phyloP scores from a whole-genome alignment of 306 rosid genomes.

The Prosopis cineraria region DNA sequence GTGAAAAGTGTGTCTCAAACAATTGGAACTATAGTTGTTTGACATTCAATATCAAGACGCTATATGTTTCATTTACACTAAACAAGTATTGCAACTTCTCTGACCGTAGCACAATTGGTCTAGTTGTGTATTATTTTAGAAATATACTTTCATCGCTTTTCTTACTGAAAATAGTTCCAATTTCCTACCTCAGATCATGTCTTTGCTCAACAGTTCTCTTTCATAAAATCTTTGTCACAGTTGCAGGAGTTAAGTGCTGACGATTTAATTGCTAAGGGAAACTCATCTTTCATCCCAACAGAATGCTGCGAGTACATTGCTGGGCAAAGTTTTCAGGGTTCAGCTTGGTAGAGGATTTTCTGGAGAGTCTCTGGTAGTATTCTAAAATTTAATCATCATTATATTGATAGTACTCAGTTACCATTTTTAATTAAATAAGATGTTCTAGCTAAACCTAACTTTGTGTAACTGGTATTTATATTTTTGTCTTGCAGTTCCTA shows the following conservation, averaged over 20 bases:
- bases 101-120: not conserved
- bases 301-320: constrained; percentile 62
- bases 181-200: constrained; percentile 8
- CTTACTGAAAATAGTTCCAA: not conserved
- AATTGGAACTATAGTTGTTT: constrained; percentile 11
- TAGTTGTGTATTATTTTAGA: constrained; percentile 10
- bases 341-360: constrained; percentile 84
- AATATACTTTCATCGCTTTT: not conserved
- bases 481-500: constrained; percentile 2
- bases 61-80: constrained; percentile 10
- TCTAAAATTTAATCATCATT: constrained; percentile 24
- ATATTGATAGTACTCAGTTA: constrained; percentile 1
- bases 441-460: constrained; percentile 1
- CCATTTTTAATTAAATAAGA: not conserved
- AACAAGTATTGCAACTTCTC: constrained; percentile 10
- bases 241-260: constrained; percentile 60
- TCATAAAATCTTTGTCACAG: constrained; percentile 47
- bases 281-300: constrained; percentile 50
- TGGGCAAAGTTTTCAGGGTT: constrained; percentile 64
- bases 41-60: not conserved
- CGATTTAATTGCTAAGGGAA: constrained; percentile 64
- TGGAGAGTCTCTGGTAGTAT: constrained; percentile 88
- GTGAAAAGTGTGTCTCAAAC: constrained; percentile 1
- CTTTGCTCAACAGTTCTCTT: constrained; percentile 28
- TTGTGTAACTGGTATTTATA: constrained; percentile 15